phyloP scores from a whole-genome alignment of 306 rosid species.

The Sicyos edulis region DNA sequence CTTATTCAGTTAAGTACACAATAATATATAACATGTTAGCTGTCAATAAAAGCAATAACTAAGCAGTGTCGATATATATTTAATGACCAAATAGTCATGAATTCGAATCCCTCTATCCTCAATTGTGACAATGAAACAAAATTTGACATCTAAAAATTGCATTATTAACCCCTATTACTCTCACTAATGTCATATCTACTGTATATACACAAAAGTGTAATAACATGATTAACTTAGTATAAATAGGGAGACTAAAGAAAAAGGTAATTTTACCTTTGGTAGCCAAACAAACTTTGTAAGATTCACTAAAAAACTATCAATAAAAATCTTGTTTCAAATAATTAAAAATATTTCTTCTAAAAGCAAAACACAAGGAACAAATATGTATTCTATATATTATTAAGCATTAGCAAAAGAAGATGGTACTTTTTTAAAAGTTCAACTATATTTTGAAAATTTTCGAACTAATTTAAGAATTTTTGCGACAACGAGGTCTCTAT shows the following conservation, averaged over 20 bases:
- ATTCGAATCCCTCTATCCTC: too few relatives aligned
- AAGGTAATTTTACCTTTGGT: not conserved
- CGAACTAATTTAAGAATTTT: not conserved
- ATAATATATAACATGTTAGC: too few relatives aligned
- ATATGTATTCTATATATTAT: not conserved
- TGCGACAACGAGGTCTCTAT: not conserved
- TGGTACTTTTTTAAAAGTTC: not conserved
- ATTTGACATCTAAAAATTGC: too few relatives aligned
- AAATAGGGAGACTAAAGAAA: not conserved
- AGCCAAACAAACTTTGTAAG: not conserved
- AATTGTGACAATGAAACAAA: too few relatives aligned
- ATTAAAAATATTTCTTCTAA: not conserved
- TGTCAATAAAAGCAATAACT: too few relatives aligned
- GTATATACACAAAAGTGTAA: not conserved
- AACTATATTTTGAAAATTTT: not conserved
- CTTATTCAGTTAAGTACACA: too few relatives aligned
- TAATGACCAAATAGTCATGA: too few relatives aligned
- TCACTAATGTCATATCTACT: too few relatives aligned
- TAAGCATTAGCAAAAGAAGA: not conserved
- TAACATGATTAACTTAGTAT: not conserved
- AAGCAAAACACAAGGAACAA: not conserved
- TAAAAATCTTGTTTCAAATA: too few relatives aligned
- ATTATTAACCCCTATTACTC: not conserved
- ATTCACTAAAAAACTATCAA: not conserved
- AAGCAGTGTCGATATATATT: too few relatives aligned